phyloP scores from a whole-genome alignment of 2,329 filamentous ascomycete species.

The Thermothelomyces thermophilus region DNA sequence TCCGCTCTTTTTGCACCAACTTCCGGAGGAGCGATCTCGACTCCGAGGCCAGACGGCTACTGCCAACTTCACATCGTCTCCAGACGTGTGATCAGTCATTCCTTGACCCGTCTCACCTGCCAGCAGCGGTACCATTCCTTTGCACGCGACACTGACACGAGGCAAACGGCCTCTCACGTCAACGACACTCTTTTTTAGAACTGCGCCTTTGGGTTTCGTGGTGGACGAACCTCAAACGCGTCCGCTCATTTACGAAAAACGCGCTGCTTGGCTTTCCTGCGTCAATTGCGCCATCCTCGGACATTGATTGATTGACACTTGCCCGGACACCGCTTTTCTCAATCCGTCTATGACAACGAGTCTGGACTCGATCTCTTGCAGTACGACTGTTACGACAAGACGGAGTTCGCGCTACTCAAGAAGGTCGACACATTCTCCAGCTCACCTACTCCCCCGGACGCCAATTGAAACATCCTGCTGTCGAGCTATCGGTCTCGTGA shows the following conservation, averaged over 20 bases:
- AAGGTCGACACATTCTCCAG: slow-evolving; percentile 15
- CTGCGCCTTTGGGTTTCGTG: slow-evolving; percentile 3
- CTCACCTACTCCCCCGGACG: neutral
- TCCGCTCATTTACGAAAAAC: slow-evolving; percentile 11
- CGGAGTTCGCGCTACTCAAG: slow-evolving; percentile 12
- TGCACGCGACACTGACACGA: slow-evolving; percentile 18
- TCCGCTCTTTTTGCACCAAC: slow-evolving; percentile 17
- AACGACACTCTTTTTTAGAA: slow-evolving; percentile 36
- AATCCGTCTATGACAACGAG: neutral
- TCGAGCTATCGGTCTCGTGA: neutral
- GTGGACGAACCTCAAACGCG: slow-evolving; percentile 10
- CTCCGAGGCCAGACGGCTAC: slow-evolving; percentile 20
- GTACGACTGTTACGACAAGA: slow-evolving; percentile 26
- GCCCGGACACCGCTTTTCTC: neutral
- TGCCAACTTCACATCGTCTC: slow-evolving; percentile 23
- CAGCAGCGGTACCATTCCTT: slow-evolving; percentile 54
- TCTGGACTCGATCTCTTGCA: slow-evolving; percentile 9
- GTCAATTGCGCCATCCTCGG: neutral
- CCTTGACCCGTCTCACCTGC: slow-evolving; percentile 36
- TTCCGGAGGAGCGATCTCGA: slow-evolving; percentile 12
- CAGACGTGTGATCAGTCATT: slow-evolving; percentile 23
- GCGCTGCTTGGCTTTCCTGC: slow-evolving; percentile 1
- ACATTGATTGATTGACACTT: neutral
- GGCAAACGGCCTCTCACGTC: slow-evolving; percentile 16
- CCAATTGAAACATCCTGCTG: slow-evolving; percentile 4